Evolutionary conservation across 352 stramenopile species (phyloP), one percentile per base, ranked within the genome.

Genomic region (Pythium apleroticum): DNA sequence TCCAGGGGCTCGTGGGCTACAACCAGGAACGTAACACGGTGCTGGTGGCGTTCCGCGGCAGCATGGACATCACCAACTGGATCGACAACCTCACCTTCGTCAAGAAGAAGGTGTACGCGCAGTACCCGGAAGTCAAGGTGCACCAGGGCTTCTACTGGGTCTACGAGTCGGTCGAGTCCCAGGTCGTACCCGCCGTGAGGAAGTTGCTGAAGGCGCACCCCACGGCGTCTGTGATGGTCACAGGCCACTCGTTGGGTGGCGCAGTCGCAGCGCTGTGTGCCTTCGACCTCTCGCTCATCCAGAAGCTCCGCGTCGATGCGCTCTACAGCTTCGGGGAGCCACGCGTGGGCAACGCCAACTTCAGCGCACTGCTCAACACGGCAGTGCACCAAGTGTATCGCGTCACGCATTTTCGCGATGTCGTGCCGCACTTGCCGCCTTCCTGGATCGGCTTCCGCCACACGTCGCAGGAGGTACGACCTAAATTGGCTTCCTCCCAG

Each of bases 71-170:
- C 37, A 73, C 55, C 10, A 95, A 95, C 62, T 95, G 87, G 87
- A 73, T 95, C 61, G 80, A 93, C 64, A 94, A 95, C 60, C 75
- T 95, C 60, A 90, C 85, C 12, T 91, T 94, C 52, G 63, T 90
- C 57, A 91, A 95, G 71, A 83, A 72, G 64, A 74, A 75, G 10
- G 78, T 78, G 31, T 95, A 93, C 67, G 1, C 56, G 7, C 19
- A 82, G n/a, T 89, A 80, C 53, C 87, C 85, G 1, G 60, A 73
- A 12, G 87, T 89, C 3, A 57, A 69, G 27, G 84, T 95, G 27
- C 87, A 95, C 69, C 50, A 84, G 27, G 87, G 87, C 5, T 95
- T 95, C 60, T 94, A 89, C 60, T 92, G 81, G 82, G 82, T 84
- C 20, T 95, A 91, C 61, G 62, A 76, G 14, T 87, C 80, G 1